These are phyloP conservation scores for Galium porrigens DNA, from an alignment of 305 asterid genomes.

Conservation along the genomic window DNA sequence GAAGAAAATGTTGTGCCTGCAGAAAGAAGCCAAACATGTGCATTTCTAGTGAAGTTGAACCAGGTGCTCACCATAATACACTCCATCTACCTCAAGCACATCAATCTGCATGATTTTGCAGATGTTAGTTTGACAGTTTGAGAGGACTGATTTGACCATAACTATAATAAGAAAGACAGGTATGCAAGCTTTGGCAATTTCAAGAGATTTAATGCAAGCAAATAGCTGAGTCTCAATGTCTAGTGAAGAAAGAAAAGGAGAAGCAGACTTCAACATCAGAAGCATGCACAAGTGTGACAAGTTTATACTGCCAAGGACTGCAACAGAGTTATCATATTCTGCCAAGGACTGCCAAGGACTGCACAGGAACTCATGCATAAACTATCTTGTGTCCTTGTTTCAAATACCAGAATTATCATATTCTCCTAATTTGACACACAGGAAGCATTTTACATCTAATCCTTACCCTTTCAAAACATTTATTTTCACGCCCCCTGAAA, in stretches of 20 bases:
- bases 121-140: not conserved
- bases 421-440: not conserved
- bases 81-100: slow-evolving; percentile 85
- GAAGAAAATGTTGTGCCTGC: not conserved
- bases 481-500: not conserved
- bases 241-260: not conserved
- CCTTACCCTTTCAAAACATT: not conserved
- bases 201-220: not conserved
- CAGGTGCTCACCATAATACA: slow-evolving; percentile 47
- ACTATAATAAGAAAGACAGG: not conserved
- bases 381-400: not conserved
- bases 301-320: not conserved
- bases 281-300: not conserved
- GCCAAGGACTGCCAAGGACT: not conserved
- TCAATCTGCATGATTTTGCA: slow-evolving; percentile 52
- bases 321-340: no score
- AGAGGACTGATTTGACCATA: not conserved
- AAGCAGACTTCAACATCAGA: not conserved
- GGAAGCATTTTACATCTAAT: not conserved
- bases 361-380: not conserved
- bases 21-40: not conserved
- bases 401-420: not conserved
- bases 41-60: not conserved
- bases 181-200: not conserved
- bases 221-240: not conserved